Base-by-base conservation (phyloP, 1,284 basidiomycete species). In the Pascua sp. region DNA sequence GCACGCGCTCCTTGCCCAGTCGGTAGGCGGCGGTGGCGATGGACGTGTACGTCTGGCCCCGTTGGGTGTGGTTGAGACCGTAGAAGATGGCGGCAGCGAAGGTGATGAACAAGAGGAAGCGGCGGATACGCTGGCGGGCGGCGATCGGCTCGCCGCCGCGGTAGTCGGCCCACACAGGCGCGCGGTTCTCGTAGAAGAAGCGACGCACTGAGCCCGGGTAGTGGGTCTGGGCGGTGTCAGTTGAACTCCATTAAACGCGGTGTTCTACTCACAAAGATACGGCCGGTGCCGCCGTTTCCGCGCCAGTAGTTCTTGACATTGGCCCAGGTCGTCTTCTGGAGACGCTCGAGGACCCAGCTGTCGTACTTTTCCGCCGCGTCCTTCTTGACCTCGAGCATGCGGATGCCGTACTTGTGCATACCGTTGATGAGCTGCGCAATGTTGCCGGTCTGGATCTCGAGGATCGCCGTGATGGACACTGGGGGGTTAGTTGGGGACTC, bases 261-360 rank as follows among this genome's bases (percentile, higher is more conserved):
- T n/a, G n/a, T n/a, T 3, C 5, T 1, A 49, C 54, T 56, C 12
- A 56, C 55, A 47, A 62, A 62, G 49, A 62, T 56, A 10, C 57
- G 51, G 40, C 60, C 60, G 8, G 38, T 54, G 42, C 60, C 60
- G 17, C 49, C 60, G 46, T 56, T 57, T 16, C 47, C 47, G 52
- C 60, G 60, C 60, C 60, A 62, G 41, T 59, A 62, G 57, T 62
- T 62, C 49, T 56, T 39, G 10, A 62, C 60, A 11, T 38, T 42
- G 11, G 47, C 37, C 60, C 60, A 62, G 12, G 57, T 62, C 15
- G 60, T 62, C 36, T 42, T 49, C 47, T 56, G 39, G 51, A 62
- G 60, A 40, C 54, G 41, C 32, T 43, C 16, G 37, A 40, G 49
- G 47, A 62, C 55, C 54, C 52, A 53, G n/a, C n/a, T 8, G 49